Conservation (phyloP, 352 stramenopile genomes). For the Phytophthora pluvialis region DNA sequence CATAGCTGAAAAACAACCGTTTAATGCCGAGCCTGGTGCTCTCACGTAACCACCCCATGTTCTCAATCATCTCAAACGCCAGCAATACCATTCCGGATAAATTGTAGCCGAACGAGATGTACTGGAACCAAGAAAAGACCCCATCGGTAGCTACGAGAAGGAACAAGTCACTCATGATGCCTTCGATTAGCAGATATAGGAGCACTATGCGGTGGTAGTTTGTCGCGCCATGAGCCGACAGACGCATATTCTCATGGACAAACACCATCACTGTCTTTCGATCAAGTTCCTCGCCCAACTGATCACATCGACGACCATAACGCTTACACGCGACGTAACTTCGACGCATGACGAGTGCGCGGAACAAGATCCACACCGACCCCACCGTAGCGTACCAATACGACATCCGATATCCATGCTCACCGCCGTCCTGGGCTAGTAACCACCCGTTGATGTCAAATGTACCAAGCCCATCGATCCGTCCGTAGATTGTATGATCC, state of each 20-base stretch:
- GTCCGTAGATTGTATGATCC: conserved; percentile 20
- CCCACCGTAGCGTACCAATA: conserved; percentile 16
- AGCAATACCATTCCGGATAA: conserved; percentile 26
- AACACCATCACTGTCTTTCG: conserved; percentile 15
- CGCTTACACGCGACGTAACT: conserved; percentile 20
- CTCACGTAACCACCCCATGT: conserved; percentile 13
- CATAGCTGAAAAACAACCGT: conserved; percentile 35
- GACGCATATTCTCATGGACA: conserved; percentile 20
- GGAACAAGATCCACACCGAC: conserved; percentile 17
- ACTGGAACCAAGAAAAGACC: conserved; percentile 25
- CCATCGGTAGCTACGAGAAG: conserved; percentile 32
- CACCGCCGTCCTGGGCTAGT: conserved; percentile 3
- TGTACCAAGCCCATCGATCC: conserved; percentile 12
- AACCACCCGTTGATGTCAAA: conserved; percentile 26
- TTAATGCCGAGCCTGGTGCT: conserved; percentile 14
- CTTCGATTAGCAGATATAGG: conserved; percentile 31
- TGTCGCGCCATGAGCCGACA: conserved; percentile 20
- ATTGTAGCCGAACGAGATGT: conserved; percentile 38
- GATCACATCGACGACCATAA: conserved; percentile 11
- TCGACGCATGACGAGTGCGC: conserved; percentile 14
- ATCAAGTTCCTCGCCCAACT: conserved; percentile 8
- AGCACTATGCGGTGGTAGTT: conserved; percentile 23
- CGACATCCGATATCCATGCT: conserved; percentile 13
- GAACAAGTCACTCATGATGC: conserved; percentile 36
- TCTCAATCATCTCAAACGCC: conserved; percentile 25